Evolutionary conservation across 2,329 filamentous ascomycete genomes (phyloP).

Genomic region (Pseudogymnoascus sp.): DNA sequence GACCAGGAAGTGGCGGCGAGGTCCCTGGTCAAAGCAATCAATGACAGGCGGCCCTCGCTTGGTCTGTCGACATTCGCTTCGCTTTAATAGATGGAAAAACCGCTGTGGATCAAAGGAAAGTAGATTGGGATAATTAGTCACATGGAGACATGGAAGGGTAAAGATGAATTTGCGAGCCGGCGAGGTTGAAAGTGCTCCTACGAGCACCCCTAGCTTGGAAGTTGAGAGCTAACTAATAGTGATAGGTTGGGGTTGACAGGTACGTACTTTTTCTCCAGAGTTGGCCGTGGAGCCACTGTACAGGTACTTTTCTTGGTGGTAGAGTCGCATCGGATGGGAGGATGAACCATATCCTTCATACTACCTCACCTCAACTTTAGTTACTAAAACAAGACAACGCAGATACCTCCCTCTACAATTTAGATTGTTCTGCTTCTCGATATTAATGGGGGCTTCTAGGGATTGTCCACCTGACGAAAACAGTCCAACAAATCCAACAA

Average conservation of each 20-base stretch:
- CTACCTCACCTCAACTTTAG: not conserved
- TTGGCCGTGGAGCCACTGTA: not conserved
- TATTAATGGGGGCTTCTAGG: not conserved
- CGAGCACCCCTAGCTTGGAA: not conserved
- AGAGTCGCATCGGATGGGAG: not conserved
- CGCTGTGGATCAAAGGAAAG: not conserved
- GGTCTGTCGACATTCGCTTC: not conserved
- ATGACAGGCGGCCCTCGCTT: not conserved
- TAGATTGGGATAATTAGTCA: not conserved
- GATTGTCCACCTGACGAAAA: slow-evolving; percentile 1
- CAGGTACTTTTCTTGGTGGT: not conserved
- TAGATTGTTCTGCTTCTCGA: not conserved
- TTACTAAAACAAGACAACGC: not conserved
- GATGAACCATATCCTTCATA: not conserved
- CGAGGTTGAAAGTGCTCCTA: not conserved
- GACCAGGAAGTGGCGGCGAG: not conserved
- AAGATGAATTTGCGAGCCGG: slow-evolving; percentile 1
- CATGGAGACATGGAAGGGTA: not conserved
- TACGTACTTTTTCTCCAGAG: slow-evolving; percentile 2
- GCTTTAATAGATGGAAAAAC: slow-evolving; percentile 1
- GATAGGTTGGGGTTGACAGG: slow-evolving; percentile 4
- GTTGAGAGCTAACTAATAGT: not conserved
- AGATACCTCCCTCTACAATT: not conserved
- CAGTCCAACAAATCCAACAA: not conserved
- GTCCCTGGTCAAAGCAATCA: not conserved